Percentiles rank a stretch among this genome's conserved stretches.
Conservation (phyloP, 139 green algal species). For the Medakamo hakoo region DNA sequence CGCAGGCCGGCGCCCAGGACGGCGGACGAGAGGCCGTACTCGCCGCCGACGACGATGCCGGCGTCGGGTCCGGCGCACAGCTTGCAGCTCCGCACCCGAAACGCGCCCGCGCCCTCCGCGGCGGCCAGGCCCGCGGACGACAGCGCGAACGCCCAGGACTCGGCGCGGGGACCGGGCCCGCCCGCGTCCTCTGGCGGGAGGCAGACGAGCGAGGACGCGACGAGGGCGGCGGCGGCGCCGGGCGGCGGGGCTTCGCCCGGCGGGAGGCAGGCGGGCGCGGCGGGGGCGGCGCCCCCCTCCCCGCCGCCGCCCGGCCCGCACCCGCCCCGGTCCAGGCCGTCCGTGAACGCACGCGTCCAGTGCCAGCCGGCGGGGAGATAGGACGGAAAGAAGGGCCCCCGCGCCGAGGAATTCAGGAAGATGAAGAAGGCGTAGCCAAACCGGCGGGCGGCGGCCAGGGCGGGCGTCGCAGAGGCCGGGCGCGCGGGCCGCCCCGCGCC, state of each 20-base stretch:
- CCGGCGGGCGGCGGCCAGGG: background rate
- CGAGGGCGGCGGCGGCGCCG: constrained; percentile 16
- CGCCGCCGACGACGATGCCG: constrained; percentile 34
- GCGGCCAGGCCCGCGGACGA: constrained; percentile 18
- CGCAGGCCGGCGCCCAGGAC: constrained; percentile 41
- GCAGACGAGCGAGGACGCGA: constrained; percentile 51
- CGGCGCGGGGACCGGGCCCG: constrained; percentile 20
- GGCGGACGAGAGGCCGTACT: constrained; percentile 45
- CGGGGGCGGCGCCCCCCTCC: too few relatives aligned
- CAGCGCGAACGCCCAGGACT: constrained; percentile 18
- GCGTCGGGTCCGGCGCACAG: constrained; percentile 23
- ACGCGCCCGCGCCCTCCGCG: constrained; percentile 21
- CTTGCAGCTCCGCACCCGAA: constrained; percentile 46
- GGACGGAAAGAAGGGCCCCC: constrained; percentile 34
- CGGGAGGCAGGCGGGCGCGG: too few relatives aligned
- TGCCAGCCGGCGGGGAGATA: constrained; percentile 46
- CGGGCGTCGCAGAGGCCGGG: background rate
- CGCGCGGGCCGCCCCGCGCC: background rate
- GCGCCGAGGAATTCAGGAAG: constrained; percentile 43
- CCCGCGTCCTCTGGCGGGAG: constrained; percentile 33
- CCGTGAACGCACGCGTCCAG: constrained; percentile 46
- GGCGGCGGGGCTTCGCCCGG: too few relatives aligned
- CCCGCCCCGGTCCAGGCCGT: too few relatives aligned
- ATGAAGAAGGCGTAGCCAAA: constrained; percentile 41
- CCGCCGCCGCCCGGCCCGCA: too few relatives aligned